phyloP scores from a whole-genome alignment of 2,329 filamentous ascomycete genomes.

The Aspergillus eucalypticola region DNA sequence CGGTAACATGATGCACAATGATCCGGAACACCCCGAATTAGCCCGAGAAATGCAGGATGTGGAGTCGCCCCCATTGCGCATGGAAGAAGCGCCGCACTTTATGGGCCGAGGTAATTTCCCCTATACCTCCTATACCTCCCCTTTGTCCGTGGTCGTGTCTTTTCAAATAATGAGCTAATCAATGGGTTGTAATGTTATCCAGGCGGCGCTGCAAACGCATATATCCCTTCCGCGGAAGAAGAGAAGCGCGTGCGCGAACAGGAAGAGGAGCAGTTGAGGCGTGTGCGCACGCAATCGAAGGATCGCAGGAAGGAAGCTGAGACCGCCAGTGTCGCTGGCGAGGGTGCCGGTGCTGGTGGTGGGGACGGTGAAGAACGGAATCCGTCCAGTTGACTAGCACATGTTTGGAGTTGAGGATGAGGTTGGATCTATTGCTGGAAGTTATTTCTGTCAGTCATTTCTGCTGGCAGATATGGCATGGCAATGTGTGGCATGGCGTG shows the following conservation, averaged over 20 bases:
- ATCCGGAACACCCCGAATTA: slow-evolving; percentile 64
- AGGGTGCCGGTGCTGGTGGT: neutral
- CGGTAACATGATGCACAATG: slow-evolving; percentile 82
- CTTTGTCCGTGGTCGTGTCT: neutral
- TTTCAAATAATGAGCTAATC: neutral
- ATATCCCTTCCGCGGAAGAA: slow-evolving; percentile 27
- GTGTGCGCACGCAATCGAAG: slow-evolving; percentile 29
- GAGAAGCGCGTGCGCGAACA: slow-evolving; percentile 32
- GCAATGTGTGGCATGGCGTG: neutral
- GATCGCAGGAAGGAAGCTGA: slow-evolving; percentile 20
- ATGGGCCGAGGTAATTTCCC: slow-evolving; percentile 43
- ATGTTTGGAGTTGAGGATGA: slow-evolving; percentile 8
- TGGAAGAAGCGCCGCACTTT: slow-evolving; percentile 42
- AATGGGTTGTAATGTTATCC: neutral
- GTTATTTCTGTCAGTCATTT: neutral
- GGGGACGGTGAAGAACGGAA: neutral
- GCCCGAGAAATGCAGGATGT: slow-evolving; percentile 84
- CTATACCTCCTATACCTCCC: neutral
- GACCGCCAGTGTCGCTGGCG: slow-evolving; percentile 11
- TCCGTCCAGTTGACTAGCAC: slow-evolving; percentile 14
- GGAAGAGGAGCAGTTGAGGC: slow-evolving; percentile 36
- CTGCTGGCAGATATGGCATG: neutral
- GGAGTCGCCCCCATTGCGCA: slow-evolving; percentile 51
- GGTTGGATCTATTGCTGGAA: neutral
- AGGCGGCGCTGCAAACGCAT: slow-evolving; percentile 42